phyloP scores from a whole-genome alignment of 257 asterid genomes.

The Capsicum pubescens region DNA sequence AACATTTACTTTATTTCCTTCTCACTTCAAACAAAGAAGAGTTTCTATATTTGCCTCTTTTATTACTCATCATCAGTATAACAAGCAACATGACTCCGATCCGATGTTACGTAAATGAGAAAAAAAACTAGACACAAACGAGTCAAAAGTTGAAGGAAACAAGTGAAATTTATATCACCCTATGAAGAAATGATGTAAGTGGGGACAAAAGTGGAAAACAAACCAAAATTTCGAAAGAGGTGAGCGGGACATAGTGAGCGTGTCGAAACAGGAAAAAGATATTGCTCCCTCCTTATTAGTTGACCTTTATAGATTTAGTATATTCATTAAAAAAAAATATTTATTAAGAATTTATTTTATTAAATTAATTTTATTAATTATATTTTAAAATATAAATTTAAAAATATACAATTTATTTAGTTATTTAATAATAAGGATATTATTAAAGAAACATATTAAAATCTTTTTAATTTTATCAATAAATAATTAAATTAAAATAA shows the following conservation, averaged over 20 bases:
- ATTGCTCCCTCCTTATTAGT: no score
- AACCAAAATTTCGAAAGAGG: neutral
- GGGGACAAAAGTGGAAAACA: slow-evolving; percentile 13
- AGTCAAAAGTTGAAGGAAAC: neutral
- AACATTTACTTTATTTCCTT: neutral
- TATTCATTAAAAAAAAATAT: no score
- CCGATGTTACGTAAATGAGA: neutral
- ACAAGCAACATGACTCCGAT: neutral
- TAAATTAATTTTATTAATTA: no score
- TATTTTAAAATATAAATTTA: no score
- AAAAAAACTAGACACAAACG: neutral
- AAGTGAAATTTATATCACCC: neutral
- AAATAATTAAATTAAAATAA: no score
- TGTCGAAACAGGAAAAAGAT: slow-evolving; percentile 53
- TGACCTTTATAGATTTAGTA: no score
- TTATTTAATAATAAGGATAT: no score
- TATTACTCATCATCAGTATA: neutral
- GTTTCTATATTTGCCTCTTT: neutral
- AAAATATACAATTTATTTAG: no score
- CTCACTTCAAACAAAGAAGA: neutral
- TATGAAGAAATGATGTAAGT: slow-evolving; percentile 1
- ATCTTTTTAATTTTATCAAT: no score
- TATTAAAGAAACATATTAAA: no score
- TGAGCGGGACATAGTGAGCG: slow-evolving; percentile 46
- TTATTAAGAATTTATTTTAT: no score